Conservation (phyloP, 345 rosid genomes). For the Chamaenerion angustifolium region DNA sequence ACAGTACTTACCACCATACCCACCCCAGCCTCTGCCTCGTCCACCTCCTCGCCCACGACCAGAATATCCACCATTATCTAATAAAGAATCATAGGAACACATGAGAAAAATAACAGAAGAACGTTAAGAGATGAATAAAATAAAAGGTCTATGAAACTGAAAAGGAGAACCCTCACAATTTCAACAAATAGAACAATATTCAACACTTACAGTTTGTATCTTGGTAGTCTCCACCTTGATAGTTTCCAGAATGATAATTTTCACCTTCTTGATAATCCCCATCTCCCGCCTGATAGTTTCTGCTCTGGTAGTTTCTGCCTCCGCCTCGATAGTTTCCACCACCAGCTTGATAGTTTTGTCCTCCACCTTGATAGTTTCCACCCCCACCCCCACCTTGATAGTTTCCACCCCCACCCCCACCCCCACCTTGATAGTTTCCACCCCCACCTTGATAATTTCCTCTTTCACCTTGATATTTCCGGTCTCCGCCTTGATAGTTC, state of each 20-base stretch:
- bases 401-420: too few species aligned
- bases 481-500: too few species aligned
- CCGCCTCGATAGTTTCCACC: too few species aligned
- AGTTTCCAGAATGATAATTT: background rate
- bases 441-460: too few species aligned
- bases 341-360: background rate
- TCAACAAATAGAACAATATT: background rate
- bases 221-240: constrained; percentile 2
- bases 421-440: constrained; percentile 16
- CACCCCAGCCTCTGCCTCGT: constrained; percentile 32
- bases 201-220: constrained; percentile 1
- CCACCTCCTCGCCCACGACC: constrained; percentile 27
- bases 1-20: constrained; percentile 37
- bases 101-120: background rate
- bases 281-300: constrained; percentile 3
- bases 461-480: too few species aligned
- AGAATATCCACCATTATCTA: constrained; percentile 16
- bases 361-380: constrained; percentile 8
- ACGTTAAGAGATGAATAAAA: too few species aligned
- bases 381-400: constrained; percentile 1
- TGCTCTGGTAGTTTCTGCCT: constrained; percentile 9
- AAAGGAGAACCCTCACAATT: too few species aligned
- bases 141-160: too few species aligned
- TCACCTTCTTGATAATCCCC: background rate
- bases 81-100: background rate